phyloP scores from a whole-genome alignment of 2,329 filamentous ascomycete species.

The Stachybotrys elegans region DNA sequence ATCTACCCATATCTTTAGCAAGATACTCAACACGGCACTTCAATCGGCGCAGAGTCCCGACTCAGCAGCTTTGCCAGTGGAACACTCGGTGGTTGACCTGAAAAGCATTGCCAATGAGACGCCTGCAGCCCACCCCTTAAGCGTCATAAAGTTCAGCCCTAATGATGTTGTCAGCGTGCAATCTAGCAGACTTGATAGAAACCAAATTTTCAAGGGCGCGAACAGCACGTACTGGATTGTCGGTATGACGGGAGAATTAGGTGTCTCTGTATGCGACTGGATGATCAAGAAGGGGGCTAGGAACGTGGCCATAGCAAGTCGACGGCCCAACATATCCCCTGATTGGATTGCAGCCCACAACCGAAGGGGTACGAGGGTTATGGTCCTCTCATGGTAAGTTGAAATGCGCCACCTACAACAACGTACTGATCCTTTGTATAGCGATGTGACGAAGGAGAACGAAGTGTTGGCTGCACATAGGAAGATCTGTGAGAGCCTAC shows the following conservation, averaged over 20 bases:
- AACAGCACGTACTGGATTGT: background rate
- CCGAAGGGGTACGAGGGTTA: background rate
- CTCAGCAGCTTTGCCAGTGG: too few relatives aligned
- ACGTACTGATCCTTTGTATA: background rate
- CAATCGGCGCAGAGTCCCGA: too few relatives aligned
- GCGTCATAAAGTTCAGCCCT: too few relatives aligned
- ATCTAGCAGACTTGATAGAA: background rate
- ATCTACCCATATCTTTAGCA: too few relatives aligned
- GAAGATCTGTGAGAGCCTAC: constrained; percentile 20
- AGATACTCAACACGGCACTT: too few relatives aligned
- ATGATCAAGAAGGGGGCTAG: too few relatives aligned
- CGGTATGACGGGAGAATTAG: background rate
- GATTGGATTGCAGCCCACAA: background rate
- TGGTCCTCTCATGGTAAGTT: background rate
- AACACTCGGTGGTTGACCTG: too few relatives aligned
- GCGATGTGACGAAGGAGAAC: background rate
- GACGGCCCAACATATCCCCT: background rate
- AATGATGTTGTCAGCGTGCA: too few relatives aligned
- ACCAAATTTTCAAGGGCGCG: background rate
- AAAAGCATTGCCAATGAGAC: too few relatives aligned
- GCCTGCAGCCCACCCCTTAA: too few relatives aligned
- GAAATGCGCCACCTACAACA: too few relatives aligned
- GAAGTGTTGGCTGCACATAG: background rate
- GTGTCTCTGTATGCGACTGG: background rate
- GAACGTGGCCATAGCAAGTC: background rate